phyloP scores from a whole-genome alignment of 495 filamentous ascomycete genomes.

The Rusavskia elegans region DNA sequence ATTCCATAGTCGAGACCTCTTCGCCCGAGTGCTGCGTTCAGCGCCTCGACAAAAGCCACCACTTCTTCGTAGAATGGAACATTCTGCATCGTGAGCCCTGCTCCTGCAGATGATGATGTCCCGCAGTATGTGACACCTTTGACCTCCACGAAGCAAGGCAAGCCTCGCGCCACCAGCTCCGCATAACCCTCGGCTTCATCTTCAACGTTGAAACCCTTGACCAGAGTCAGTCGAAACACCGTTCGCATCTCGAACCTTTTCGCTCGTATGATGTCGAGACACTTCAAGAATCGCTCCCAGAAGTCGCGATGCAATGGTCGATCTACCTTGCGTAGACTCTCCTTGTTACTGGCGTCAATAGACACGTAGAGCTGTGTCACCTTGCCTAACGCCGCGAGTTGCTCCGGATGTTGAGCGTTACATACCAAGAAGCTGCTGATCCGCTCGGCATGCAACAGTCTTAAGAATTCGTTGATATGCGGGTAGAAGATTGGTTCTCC shows the following conservation, averaged over 20 bases:
- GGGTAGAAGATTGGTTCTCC: slow-evolving; percentile 98
- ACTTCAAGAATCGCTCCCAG: slow-evolving; percentile 86
- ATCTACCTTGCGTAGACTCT: slow-evolving; percentile 74
- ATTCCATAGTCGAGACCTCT: slow-evolving; percentile 73
- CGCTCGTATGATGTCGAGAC: slow-evolving; percentile 76
- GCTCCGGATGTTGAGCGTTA: slow-evolving; percentile 94
- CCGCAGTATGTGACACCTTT: slow-evolving; percentile 97
- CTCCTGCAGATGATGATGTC: slow-evolving; percentile 61
- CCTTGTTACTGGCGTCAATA: slow-evolving; percentile 86
- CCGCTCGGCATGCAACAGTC: slow-evolving; percentile 63
- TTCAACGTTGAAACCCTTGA: slow-evolving; percentile 93
- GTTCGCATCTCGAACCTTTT: slow-evolving; percentile 72
- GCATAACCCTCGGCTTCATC: slow-evolving; percentile 87
- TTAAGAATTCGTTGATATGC: slow-evolving; percentile 81
- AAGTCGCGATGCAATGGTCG: slow-evolving; percentile 88
- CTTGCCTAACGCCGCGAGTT: slow-evolving; percentile 61
- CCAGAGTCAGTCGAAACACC: slow-evolving; percentile 86
- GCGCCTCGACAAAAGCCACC: slow-evolving; percentile 54
- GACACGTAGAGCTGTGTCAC: slow-evolving; percentile 93
- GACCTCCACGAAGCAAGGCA: slow-evolving; percentile 84
- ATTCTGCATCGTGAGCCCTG: slow-evolving; percentile 85
- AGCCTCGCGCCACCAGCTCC: slow-evolving; percentile 63
- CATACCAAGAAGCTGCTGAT: slow-evolving; percentile 93
- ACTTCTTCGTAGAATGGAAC: slow-evolving; percentile 92
- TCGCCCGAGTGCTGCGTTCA: slow-evolving; percentile 46